Conservation (phyloP, 306 rosid species). For the Quercus rubra region DNA sequence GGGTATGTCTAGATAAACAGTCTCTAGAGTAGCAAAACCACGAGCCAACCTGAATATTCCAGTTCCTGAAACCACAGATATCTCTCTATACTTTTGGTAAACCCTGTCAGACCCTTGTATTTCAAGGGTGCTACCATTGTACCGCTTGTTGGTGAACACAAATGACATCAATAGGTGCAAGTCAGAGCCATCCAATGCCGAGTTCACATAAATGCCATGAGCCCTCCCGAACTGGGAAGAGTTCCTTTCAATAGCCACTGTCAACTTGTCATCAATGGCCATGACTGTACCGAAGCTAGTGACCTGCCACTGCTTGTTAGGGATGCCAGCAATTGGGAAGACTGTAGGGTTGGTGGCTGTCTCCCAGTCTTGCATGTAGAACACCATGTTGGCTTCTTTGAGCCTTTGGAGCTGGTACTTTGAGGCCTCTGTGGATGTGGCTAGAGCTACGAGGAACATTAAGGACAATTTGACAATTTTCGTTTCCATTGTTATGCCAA, state of each 20-base stretch:
- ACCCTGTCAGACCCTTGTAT: slow-evolving; percentile 35
- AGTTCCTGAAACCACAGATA: slow-evolving; percentile 50
- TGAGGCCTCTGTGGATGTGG: not conserved
- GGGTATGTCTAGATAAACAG: not conserved
- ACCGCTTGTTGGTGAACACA: slow-evolving; percentile 1
- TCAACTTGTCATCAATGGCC: slow-evolving; percentile 36
- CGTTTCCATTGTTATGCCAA: no score
- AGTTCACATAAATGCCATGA: not conserved
- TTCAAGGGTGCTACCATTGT: slow-evolving; percentile 30
- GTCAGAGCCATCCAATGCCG: not conserved
- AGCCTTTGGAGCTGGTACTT: not conserved
- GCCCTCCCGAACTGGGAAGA: not conserved
- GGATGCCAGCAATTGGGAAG: slow-evolving; percentile 11
- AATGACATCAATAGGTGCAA: not conserved
- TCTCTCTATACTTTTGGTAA: slow-evolving; percentile 27
- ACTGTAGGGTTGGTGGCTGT: slow-evolving; percentile 27
- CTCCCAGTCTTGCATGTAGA: slow-evolving; percentile 32
- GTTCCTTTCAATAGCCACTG: slow-evolving; percentile 18
- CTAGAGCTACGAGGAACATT: slow-evolving; percentile 1
- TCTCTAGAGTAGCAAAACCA: slow-evolving; percentile 30
- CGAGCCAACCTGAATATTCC: slow-evolving; percentile 45
- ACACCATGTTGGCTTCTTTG: slow-evolving; percentile 23
- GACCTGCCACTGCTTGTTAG: slow-evolving; percentile 25
- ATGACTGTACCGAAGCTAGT: slow-evolving; percentile 34
- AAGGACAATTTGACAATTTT: not conserved